These are phyloP conservation scores for Hygrophoropsis aurantiaca DNA, from an alignment of 768 basidiomycete genomes.

Conservation along the genomic window DNA sequence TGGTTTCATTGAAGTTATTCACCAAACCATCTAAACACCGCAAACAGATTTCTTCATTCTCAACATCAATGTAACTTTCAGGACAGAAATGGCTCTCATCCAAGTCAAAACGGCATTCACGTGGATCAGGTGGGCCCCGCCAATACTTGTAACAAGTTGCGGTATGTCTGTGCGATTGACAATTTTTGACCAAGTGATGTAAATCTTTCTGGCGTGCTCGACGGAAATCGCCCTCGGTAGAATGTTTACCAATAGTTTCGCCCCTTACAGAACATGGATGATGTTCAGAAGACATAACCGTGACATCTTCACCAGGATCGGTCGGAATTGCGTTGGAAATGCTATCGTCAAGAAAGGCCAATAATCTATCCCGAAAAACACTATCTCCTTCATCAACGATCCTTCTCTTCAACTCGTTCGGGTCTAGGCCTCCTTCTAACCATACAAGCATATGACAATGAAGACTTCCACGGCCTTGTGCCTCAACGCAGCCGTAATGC, in stretches of 20 bases:
- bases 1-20: conserved; percentile 44
- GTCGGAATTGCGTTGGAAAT: conserved; percentile 10
- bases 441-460: conserved; percentile 44
- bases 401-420: conserved; percentile 22
- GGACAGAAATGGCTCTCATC: conserved; percentile 5
- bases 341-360: conserved; percentile 22
- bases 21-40: conserved; percentile 43
- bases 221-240: neutral
- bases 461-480: conserved; percentile 37
- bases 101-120: conserved; percentile 10
- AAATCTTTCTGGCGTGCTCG: conserved; percentile 17
- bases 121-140: conserved; percentile 8
- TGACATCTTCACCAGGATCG: no score
- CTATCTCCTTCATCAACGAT: conserved; percentile 11
- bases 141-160: conserved; percentile 41
- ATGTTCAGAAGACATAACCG: no score
- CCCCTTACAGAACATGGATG: conserved; percentile 21
- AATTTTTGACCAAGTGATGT: conserved; percentile 18
- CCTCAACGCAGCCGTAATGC: conserved; percentile 43
- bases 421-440: conserved; percentile 34
- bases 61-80: neutral
- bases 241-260: neutral
- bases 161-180: conserved; percentile 6
- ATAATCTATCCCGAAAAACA: conserved; percentile 14
- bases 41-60: conserved; percentile 21